Conservation (phyloP, 225 moss, liverwort and hornwort genomes). For the Pleurozium schreberi region DNA sequence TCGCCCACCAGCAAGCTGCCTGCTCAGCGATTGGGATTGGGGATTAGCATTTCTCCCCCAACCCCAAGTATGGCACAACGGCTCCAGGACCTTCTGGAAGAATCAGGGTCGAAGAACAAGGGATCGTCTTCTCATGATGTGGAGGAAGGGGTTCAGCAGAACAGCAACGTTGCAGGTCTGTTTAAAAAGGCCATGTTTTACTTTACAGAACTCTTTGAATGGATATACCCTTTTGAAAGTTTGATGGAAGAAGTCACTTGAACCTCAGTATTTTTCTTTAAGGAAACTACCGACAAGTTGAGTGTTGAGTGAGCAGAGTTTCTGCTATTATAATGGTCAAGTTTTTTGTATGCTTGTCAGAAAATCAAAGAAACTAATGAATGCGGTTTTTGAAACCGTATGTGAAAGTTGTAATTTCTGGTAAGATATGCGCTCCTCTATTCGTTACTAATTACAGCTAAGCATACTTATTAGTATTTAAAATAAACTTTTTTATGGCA, state of each 20-base stretch:
- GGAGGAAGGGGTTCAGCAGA: not conserved
- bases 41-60: not conserved
- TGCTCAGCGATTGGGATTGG: not conserved
- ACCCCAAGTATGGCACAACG: slow-evolving; percentile 24
- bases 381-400: not conserved
- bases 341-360: not conserved
- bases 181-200: not conserved
- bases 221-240: not conserved
- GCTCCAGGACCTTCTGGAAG: slow-evolving; percentile 23
- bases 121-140: not conserved
- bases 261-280: not conserved
- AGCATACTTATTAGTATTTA: not conserved
- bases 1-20: not conserved
- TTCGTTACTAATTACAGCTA: not conserved
- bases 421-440: not conserved
- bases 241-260: not conserved
- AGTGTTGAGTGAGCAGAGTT: not conserved
- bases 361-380: not conserved
- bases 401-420: not conserved
- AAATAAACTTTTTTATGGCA: not conserved
- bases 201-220: not conserved
- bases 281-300: not conserved
- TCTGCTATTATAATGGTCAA: not conserved
- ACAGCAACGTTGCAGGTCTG: not conserved
- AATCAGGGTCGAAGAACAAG: not conserved